These are phyloP conservation scores for Coniferiporia sulphurascens DNA, from an alignment of 1,284 basidiomycete species.

Conservation along the genomic window DNA sequence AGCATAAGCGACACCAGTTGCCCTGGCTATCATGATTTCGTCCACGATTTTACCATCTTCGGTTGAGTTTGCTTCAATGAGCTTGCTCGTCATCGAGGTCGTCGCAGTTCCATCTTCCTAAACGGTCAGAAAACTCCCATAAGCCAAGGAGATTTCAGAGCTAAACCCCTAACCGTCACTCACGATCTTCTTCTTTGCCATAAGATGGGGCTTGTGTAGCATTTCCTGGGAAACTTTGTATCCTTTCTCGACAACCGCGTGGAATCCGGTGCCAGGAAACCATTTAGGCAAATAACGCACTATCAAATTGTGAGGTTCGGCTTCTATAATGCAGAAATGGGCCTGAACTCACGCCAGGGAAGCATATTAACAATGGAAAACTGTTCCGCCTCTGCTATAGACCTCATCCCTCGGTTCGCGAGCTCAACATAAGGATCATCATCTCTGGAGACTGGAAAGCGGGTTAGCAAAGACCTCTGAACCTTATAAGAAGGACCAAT, in stretches of 20 bases:
- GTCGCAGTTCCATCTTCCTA: slow-evolving; percentile 3
- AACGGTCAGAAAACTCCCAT: slow-evolving; percentile 7
- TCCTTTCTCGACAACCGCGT: slow-evolving; percentile 51
- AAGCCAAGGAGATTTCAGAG: neutral
- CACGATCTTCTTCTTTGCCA: slow-evolving; percentile 16
- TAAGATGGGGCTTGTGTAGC: neutral
- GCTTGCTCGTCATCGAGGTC: slow-evolving; percentile 14
- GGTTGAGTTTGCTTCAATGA: slow-evolving; percentile 7
- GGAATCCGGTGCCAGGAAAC: slow-evolving; percentile 26
- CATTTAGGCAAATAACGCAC: slow-evolving; percentile 15
- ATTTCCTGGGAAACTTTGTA: slow-evolving; percentile 23
- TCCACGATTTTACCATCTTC: slow-evolving; percentile 4
- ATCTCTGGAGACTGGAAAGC: neutral
- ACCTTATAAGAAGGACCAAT: too few relatives aligned
- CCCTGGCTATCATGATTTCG: slow-evolving; percentile 1
- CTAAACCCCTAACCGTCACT: neutral
- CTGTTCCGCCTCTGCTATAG: slow-evolving; percentile 1
- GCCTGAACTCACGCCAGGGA: neutral
- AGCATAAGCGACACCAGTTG: neutral
- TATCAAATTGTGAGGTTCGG: neutral
- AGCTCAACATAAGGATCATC: slow-evolving; percentile 19
- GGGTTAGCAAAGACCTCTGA: neutral
- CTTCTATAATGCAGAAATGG: neutral
- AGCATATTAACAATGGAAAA: slow-evolving; percentile 15
- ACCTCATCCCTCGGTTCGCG: slow-evolving; percentile 8